Base-by-base conservation (phyloP, 208 protist genomes). In the Kentomonas sorsogonicus region DNA sequence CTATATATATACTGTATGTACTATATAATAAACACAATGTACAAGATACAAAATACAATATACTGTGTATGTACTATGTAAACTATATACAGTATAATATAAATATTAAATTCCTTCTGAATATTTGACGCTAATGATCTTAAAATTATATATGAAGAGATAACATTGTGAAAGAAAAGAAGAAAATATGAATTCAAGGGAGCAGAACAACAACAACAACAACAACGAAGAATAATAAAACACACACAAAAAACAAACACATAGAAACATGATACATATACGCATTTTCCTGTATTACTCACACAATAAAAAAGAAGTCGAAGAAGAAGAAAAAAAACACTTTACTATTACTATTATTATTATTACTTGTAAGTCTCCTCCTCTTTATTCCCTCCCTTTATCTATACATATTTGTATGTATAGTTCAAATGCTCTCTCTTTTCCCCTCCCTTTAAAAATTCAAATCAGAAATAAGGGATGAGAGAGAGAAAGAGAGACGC, bases 301-400 rank as follows among this genome's bases (percentile, higher is more conserved):
- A 52, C 15, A 25, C 43, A 29, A 68, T 11, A 46, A 58, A 52
- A 46, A 39, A 31, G 44, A 33, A 47, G 22, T n/a, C 4, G 18
- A 46, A 67, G 60, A 66, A 63, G 29, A 34, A 53, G 54, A 67
- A 65, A 66, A 63, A 22, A 34, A 53, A 60, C 10, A 53, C 57
- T 43, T 31, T 50, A 51, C n/a, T 2, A 51, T 29, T 30, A 6
- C 3, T 53, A 29, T 38, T 9, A 50, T 23, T 54, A 15, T 31
- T 39, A 31, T 23, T 13, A 23, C 29, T 38, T 54, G 5, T 36
- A 22, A 54, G 11, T 26, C 13, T 23, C 25, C 25, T 48, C 25
- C 16, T 48, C 16, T 20, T 26, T 48, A 27, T 48, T 15, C 25
- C 22, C 16, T 48, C 9, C n/a, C 25, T 48, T 26, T 48, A 46